Evolutionary conservation across 306 rosid species (phyloP).

Genomic region (Gynostemma pentaphyllum): DNA sequence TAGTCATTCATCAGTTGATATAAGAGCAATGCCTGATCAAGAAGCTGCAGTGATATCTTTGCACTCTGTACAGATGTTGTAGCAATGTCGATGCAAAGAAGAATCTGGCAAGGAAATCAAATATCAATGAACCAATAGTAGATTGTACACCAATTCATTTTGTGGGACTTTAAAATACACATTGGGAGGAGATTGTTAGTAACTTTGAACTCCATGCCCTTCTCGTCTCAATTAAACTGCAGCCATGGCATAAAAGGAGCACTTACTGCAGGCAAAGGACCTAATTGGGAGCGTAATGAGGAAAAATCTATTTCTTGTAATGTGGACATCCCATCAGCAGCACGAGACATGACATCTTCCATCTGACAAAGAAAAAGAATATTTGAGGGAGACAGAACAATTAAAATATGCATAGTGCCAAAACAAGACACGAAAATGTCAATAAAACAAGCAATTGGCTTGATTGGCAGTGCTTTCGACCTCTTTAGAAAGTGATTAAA

Average conservation of each 20-base stretch:
- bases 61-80: constrained; percentile 83
- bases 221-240: background rate
- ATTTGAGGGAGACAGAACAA: background rate
- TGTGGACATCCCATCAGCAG: constrained; percentile 31
- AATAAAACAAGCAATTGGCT: background rate
- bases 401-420: background rate
- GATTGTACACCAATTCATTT: constrained; percentile 1
- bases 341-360: constrained; percentile 81
- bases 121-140: constrained; percentile 22
- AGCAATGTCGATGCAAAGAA: constrained; percentile 90
- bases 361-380: constrained; percentile 29
- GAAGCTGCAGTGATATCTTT: constrained; percentile 73
- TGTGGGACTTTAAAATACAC: background rate
- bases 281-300: constrained; percentile 79
- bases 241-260: background rate
- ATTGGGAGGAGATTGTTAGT: background rate
- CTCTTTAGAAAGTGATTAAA: background rate
- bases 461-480: background rate
- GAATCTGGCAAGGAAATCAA: constrained; percentile 57
- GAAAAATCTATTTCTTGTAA: constrained; percentile 80
- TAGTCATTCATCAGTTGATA: background rate
- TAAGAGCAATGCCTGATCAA: constrained; percentile 64
- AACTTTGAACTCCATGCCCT: constrained; percentile 1
- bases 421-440: background rate
- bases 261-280: constrained; percentile 85